phyloP scores from a whole-genome alignment of 2,329 filamentous ascomycete species.

The Exophiala lecanii-corni region DNA sequence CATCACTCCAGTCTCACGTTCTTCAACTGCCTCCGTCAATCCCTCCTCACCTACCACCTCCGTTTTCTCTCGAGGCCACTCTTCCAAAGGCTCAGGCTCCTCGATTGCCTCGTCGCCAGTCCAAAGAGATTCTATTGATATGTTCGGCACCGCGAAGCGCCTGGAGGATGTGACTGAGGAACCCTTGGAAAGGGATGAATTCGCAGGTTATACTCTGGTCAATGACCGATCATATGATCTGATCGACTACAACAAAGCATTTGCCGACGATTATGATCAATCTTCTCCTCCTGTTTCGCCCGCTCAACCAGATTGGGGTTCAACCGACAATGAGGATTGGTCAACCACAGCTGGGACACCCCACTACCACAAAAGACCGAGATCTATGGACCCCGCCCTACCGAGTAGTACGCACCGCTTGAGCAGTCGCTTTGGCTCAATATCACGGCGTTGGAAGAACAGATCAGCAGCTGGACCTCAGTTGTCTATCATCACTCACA shows the following conservation, averaged over 20 bases:
- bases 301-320: constrained; percentile 18
- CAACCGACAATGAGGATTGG: constrained; percentile 18
- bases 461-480: constrained; percentile 44
- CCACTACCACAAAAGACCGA: constrained; percentile 52
- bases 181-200: constrained; percentile 28
- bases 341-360: constrained; percentile 6
- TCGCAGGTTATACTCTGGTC: constrained; percentile 21
- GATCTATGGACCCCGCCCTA: constrained; percentile 57
- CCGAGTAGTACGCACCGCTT: constrained; percentile 61
- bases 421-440: constrained; percentile 54
- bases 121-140: constrained; percentile 46
- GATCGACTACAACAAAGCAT: constrained; percentile 33
- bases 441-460: constrained; percentile 52
- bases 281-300: constrained; percentile 15
- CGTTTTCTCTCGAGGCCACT: constrained; percentile 24
- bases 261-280: constrained; percentile 11
- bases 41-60: constrained; percentile 21
- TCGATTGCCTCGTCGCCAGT: constrained; percentile 61
- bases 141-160: constrained; percentile 53
- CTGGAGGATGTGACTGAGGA: constrained; percentile 85
- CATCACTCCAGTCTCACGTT: constrained; percentile 7
- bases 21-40: constrained; percentile 16
- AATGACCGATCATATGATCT: constrained; percentile 25
- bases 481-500: constrained; percentile 61
- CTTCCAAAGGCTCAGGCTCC: constrained; percentile 23